Conservation (phyloP, 2,329 filamentous ascomycete species). For the Ascocoryne sarcoides region DNA sequence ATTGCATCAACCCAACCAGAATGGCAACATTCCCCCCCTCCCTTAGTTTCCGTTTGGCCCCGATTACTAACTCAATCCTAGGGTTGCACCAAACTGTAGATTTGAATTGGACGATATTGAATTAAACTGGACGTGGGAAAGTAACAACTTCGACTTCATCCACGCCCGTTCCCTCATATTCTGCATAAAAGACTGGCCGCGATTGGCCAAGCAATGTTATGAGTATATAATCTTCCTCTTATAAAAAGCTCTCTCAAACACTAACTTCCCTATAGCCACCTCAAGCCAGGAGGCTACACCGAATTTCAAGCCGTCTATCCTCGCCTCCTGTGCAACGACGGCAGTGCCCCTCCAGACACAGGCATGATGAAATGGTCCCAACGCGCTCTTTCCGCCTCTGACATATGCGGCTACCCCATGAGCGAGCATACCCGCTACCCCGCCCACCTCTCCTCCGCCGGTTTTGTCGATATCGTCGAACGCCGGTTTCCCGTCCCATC, state of each 20-base stretch:
- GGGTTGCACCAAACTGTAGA: constrained; percentile 38
- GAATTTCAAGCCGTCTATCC: constrained; percentile 17
- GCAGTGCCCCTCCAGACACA: constrained; percentile 8
- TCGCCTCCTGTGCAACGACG: constrained; percentile 18
- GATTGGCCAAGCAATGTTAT: constrained; percentile 19
- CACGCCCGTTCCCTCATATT: constrained; percentile 27
- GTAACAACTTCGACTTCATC: constrained; percentile 40
- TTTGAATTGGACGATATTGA: constrained; percentile 46
- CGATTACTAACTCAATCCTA: background rate
- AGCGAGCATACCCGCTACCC: constrained; percentile 16
- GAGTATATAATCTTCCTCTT: constrained; percentile 9
- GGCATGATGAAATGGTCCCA: constrained; percentile 30
- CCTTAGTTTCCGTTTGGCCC: background rate
- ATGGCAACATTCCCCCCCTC: constrained; percentile 7
- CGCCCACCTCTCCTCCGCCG: constrained; percentile 17
- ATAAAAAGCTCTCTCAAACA: background rate
- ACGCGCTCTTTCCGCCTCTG: constrained; percentile 34
- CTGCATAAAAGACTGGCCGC: constrained; percentile 15
- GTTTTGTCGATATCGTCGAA: constrained; percentile 27
- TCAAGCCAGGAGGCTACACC: constrained; percentile 17
- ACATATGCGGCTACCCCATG: constrained; percentile 12
- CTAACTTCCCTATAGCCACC: constrained; percentile 2
- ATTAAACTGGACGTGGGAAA: constrained; percentile 37
- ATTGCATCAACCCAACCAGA: constrained; percentile 27
- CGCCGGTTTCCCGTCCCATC: constrained; percentile 37